phyloP scores from a whole-genome alignment of 306 rosid species.

The Herpetospermum pedunculosum region DNA sequence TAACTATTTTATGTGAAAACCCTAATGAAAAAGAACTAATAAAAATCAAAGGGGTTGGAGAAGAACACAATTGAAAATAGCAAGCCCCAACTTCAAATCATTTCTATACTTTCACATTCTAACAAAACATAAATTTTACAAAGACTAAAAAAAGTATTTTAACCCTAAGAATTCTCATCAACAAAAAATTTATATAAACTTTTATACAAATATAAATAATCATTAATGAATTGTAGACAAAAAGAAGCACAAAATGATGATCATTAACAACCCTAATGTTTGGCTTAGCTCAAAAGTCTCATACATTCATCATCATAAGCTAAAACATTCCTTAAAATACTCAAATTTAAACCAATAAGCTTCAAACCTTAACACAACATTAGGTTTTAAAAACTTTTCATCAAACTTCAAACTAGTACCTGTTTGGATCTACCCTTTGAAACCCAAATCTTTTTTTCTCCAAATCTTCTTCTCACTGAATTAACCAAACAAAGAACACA shows the following conservation, averaged over 20 bases:
- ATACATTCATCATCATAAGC: neutral
- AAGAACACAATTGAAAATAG: neutral
- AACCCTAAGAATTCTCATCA: neutral
- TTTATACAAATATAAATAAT: neutral
- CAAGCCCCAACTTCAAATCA: neutral
- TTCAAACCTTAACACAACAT: neutral
- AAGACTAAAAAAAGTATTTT: neutral
- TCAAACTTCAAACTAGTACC: neutral
- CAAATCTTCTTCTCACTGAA: neutral
- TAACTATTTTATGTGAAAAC: neutral
- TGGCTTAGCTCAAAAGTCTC: neutral
- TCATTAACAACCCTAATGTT: neutral
- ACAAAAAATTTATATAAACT: neutral
- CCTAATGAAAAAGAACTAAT: neutral
- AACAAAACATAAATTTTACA: too few relatives aligned
- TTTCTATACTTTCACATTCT: neutral
- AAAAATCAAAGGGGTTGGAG: neutral
- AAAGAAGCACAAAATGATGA: neutral
- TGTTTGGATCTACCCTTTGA: neutral
- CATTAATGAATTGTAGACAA: neutral
- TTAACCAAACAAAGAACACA: constrained; percentile 1
- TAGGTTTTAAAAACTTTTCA: neutral
- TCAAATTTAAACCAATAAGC: neutral
- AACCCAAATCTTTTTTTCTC: neutral
- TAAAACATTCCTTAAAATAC: neutral